A percentile compares a stretch with the other conserved stretches of the same genome.
Evolutionary conservation across 495 filamentous ascomycete genomes (phyloP).

Genomic region (Penicillium pancosmium): DNA sequence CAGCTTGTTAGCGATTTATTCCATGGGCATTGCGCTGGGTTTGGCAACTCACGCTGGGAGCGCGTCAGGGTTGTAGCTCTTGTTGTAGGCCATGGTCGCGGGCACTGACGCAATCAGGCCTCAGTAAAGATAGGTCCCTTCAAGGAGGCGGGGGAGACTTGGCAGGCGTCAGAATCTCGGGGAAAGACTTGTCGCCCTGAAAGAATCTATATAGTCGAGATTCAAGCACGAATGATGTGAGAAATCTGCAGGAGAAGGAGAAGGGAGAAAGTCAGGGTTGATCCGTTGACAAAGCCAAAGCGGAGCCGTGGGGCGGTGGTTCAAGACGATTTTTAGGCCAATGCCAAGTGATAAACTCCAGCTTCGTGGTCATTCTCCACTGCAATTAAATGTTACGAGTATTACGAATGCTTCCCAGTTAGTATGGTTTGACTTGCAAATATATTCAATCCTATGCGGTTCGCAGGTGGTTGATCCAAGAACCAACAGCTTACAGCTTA

Average conservation of each 20-base stretch:
- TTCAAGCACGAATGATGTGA: too few species aligned
- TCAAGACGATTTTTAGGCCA: conserved; percentile 13
- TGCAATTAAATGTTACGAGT: neutral
- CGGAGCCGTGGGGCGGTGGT: conserved; percentile 35
- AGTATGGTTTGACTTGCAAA: neutral
- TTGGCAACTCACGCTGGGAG: conserved; percentile 78
- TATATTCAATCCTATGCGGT: neutral
- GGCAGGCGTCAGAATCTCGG: neutral
- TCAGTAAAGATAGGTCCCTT: neutral
- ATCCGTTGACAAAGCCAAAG: conserved; percentile 16
- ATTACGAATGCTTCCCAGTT: neutral
- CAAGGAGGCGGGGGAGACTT: neutral
- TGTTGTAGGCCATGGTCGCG: conserved; percentile 86
- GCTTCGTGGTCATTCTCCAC: conserved; percentile 5
- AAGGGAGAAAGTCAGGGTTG: conserved; percentile 4
- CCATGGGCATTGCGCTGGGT: neutral
- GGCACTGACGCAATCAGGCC: conserved; percentile 32
- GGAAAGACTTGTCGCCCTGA: neutral
- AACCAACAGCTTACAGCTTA: neutral
- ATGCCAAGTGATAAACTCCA: conserved; percentile 13
- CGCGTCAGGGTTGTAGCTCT: conserved; percentile 91
- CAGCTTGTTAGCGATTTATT: conserved; percentile 16
- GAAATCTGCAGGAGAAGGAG: neutral
- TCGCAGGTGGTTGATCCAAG: neutral
- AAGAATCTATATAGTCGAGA: too few species aligned